Evolutionary conservation across 2,329 filamentous ascomycete species (phyloP).

Genomic region (Colletotrichum liaoningense): DNA sequence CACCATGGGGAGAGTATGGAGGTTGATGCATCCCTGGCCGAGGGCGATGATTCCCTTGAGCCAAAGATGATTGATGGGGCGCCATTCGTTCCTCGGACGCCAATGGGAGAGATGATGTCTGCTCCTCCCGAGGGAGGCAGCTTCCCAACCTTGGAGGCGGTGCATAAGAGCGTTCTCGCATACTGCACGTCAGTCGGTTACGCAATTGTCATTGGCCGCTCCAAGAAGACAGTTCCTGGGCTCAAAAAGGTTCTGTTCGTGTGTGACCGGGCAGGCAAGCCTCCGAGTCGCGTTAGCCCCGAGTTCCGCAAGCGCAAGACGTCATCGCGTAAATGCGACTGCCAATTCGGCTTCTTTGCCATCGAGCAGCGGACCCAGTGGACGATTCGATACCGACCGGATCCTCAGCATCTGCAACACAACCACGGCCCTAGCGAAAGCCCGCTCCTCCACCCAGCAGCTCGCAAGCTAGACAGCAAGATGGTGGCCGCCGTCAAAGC

Average conservation of each 20-base stretch:
- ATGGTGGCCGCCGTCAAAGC: constrained; percentile 76
- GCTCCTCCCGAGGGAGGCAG: constrained; percentile 73
- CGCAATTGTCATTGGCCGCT: constrained; percentile 75
- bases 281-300: constrained; percentile 70
- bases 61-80: constrained; percentile 60
- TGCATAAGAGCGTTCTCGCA: constrained; percentile 72
- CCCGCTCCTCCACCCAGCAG: constrained; percentile 73
- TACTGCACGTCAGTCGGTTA: constrained; percentile 76
- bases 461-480: constrained; percentile 73
- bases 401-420: constrained; percentile 67
- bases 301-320: constrained; percentile 75
- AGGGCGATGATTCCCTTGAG: constrained; percentile 58
- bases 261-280: constrained; percentile 73
- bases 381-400: constrained; percentile 73
- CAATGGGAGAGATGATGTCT: constrained; percentile 71
- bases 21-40: constrained; percentile 58
- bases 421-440: constrained; percentile 76
- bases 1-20: constrained; percentile 63
- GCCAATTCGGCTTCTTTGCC: constrained; percentile 77
- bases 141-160: constrained; percentile 72
- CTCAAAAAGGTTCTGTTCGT: constrained; percentile 76
- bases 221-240: constrained; percentile 75
- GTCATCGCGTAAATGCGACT: constrained; percentile 76
- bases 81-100: constrained; percentile 63
- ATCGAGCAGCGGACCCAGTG: constrained; percentile 76